These are phyloP conservation scores for Nakaseomyces uthaithaninus DNA, from an alignment of 1,139 yeast genomes.

Conservation along the genomic window DNA sequence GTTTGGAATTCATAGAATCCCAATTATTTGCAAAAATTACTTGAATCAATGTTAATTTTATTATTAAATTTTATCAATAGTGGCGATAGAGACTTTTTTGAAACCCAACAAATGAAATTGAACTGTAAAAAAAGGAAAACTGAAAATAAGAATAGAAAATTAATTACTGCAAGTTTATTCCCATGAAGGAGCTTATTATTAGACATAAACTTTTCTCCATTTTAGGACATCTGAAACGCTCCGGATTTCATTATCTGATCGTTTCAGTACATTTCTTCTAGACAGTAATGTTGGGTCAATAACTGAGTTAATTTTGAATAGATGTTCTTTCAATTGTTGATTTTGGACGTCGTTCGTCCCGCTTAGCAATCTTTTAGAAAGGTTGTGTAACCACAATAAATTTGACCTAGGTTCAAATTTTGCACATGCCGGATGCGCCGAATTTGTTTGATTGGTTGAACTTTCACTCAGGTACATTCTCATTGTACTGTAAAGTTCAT, in stretches of 20 bases:
- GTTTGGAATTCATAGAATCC: too few relatives aligned
- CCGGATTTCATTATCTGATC: neutral
- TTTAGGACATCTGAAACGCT: conserved; percentile 1
- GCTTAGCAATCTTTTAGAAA: conserved; percentile 12
- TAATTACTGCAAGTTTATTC: too few relatives aligned
- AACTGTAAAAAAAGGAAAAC: too few relatives aligned
- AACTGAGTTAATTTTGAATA: neutral
- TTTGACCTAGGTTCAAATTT: conserved; percentile 35
- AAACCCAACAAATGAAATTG: too few relatives aligned
- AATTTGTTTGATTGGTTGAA: conserved; percentile 8
- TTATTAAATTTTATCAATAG: too few relatives aligned
- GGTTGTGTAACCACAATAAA: conserved; percentile 40
- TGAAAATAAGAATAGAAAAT: too few relatives aligned
- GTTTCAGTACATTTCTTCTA: conserved; percentile 3
- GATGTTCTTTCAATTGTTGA: neutral
- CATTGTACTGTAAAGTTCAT: conserved; percentile 46
- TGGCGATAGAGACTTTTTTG: too few relatives aligned
- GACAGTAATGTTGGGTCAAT: conserved; percentile 4
- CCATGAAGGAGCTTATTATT: too few relatives aligned
- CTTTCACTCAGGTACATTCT: conserved; percentile 21
- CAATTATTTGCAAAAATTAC: too few relatives aligned
- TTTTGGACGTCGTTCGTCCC: neutral
- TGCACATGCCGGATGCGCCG: conserved; percentile 29
- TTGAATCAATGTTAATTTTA: too few relatives aligned
- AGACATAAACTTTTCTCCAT: too few relatives aligned